phyloP scores from a whole-genome alignment of 306 rosid species.

The Fragaria ananassa region DNA sequence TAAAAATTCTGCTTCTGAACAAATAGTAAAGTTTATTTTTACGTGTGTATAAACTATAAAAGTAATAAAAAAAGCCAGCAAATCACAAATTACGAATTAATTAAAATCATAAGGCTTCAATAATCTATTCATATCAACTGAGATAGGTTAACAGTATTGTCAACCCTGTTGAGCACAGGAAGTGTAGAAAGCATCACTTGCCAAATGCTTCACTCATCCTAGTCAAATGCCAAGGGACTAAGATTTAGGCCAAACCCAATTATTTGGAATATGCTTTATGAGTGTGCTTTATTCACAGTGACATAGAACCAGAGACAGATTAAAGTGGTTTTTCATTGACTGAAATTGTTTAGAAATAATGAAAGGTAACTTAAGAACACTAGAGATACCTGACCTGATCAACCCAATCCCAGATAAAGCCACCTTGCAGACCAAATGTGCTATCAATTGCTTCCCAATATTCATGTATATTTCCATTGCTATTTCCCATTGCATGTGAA shows the following conservation, averaged over 20 bases:
- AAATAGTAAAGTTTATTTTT: background rate
- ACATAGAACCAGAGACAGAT: background rate
- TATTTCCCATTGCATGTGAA: conserved; percentile 97
- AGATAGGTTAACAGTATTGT: background rate
- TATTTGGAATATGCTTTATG: background rate
- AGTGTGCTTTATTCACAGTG: background rate
- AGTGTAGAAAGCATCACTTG: background rate
- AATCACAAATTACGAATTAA: background rate
- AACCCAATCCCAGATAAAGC: conserved; percentile 99
- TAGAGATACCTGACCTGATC: conserved; percentile 57
- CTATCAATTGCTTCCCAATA: conserved; percentile 96
- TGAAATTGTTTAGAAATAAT: background rate
- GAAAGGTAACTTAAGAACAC: conserved; percentile 7
- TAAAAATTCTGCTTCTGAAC: background rate
- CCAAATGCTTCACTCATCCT: background rate
- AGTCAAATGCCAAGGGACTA: background rate
- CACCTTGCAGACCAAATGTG: conserved; percentile 98
- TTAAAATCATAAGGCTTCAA: background rate
- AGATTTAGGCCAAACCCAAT: background rate
- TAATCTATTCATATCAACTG: background rate
- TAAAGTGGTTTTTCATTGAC: background rate
- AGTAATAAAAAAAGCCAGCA: background rate
- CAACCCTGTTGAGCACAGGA: background rate
- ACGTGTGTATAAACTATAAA: background rate
- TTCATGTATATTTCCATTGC: conserved; percentile 76